phyloP scores from a whole-genome alignment of 1,284 basidiomycete species.

The Ceratobasidium sp. region DNA sequence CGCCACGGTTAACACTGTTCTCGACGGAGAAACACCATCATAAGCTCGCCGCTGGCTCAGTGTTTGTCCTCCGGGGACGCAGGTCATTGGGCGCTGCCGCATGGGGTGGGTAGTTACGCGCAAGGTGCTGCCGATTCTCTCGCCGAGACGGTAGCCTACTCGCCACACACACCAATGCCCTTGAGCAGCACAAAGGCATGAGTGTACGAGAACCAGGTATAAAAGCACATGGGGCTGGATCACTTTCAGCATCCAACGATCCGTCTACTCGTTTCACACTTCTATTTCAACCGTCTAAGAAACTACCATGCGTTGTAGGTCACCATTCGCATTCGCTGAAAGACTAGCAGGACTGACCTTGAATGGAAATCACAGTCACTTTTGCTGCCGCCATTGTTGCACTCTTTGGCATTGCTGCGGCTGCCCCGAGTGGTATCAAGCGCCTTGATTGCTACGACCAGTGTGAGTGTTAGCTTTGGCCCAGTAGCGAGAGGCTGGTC shows the following conservation, averaged over 20 bases:
- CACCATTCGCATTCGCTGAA: neutral
- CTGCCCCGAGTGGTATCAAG: conserved; percentile 12
- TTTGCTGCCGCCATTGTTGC: conserved; percentile 15
- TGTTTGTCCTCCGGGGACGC: neutral
- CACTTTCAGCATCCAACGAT: conserved; percentile 8
- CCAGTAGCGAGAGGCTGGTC: neutral
- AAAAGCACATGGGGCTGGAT: neutral
- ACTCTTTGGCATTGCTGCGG: conserved; percentile 9
- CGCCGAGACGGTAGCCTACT: neutral
- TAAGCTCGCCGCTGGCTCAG: neutral
- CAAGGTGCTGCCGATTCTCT: neutral
- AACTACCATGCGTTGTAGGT: conserved; percentile 30
- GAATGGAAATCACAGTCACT: neutral
- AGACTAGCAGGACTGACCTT: neutral
- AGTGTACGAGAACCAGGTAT: neutral
- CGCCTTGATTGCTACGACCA: conserved; percentile 21
- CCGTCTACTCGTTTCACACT: neutral
- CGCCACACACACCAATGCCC: neutral
- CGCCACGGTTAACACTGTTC: neutral
- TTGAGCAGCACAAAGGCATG: no score
- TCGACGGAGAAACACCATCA: conserved; percentile 25
- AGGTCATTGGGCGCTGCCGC: neutral
- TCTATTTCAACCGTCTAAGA: neutral
- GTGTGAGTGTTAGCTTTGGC: neutral
- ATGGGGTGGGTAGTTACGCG: neutral